These are phyloP conservation scores for Micromonas pusilla DNA, from an alignment of 139 green algal genomes.

Conservation along the genomic window DNA sequence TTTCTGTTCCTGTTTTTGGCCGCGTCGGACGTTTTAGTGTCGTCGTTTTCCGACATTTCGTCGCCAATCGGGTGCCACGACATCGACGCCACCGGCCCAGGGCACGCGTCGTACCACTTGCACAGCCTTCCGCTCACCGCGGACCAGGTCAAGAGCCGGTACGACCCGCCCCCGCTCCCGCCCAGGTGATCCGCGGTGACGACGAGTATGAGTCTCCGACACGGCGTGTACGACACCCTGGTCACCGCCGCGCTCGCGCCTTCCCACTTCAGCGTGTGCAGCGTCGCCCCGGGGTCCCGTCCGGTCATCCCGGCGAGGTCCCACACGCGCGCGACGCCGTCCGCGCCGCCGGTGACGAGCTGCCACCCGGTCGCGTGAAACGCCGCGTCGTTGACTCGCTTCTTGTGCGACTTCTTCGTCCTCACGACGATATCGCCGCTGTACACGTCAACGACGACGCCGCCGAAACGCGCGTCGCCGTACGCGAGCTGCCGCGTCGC, in stretches of 20 bases:
- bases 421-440: background rate
- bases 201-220: background rate
- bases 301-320: conserved; percentile 20
- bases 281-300: conserved; percentile 12
- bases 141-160: conserved; percentile 17
- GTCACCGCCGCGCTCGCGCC: background rate
- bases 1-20: background rate
- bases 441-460: too few relatives aligned
- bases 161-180: background rate
- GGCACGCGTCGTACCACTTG: conserved; percentile 34
- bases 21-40: too few relatives aligned
- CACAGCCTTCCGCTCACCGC: conserved; percentile 32
- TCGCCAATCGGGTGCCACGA: conserved; percentile 35
- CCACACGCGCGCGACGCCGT: conserved; percentile 28
- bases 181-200: background rate
- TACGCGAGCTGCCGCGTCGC: too few relatives aligned
- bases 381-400: conserved; percentile 6
- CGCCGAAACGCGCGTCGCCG: too few relatives aligned
- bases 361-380: conserved; percentile 9
- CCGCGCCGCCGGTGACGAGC: conserved; percentile 23
- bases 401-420: conserved; percentile 1
- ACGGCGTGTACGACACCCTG: background rate
- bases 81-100: conserved; percentile 16
- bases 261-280: conserved; percentile 32
- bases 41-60: too few relatives aligned